These are phyloP conservation scores for Boletus sp. DNA, from an alignment of 1,284 basidiomycete genomes.

Conservation along the genomic window DNA sequence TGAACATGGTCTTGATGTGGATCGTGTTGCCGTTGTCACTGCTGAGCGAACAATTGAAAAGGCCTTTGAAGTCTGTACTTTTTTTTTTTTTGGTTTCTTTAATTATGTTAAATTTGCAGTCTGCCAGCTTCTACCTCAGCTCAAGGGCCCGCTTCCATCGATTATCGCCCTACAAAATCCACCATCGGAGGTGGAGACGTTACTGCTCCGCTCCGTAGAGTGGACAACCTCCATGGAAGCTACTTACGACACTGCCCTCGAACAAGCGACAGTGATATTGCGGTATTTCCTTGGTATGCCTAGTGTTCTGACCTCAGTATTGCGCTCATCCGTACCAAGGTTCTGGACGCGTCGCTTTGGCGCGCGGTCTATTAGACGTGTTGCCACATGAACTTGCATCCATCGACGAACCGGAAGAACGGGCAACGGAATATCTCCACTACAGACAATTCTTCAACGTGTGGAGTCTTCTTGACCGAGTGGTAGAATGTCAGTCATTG, in stretches of 20 bases:
- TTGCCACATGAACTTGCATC: constrained; percentile 64
- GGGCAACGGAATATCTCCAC: constrained; percentile 66
- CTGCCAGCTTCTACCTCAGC: constrained; percentile 47
- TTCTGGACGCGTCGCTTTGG: constrained; percentile 69
- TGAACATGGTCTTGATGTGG: constrained; percentile 81
- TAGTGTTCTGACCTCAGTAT: not conserved
- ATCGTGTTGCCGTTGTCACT: constrained; percentile 76
- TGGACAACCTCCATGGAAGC: constrained; percentile 84
- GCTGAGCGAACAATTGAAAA: constrained; percentile 77
- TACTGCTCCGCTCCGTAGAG: constrained; percentile 85
- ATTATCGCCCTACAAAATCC: constrained; percentile 50
- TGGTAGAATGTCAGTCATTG: constrained; percentile 53
- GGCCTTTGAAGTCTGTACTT: constrained; percentile 58
- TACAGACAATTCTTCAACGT: constrained; percentile 71
- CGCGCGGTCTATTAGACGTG: constrained; percentile 59
- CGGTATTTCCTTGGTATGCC: constrained; percentile 81
- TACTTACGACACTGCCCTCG: constrained; percentile 75
- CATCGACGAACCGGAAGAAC: constrained; percentile 57
- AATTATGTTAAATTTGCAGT: constrained; percentile 6
- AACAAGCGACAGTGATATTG: constrained; percentile 81
- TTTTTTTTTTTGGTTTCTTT: constrained; percentile 5
- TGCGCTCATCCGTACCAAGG: constrained; percentile 40
- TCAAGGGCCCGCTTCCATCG: constrained; percentile 60
- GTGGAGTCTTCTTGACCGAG: constrained; percentile 58
- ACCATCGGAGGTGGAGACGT: constrained; percentile 54